Evolutionary conservation across 148 eudicot species (phyloP).

Genomic region (Nepenthes mirabilis): DNA sequence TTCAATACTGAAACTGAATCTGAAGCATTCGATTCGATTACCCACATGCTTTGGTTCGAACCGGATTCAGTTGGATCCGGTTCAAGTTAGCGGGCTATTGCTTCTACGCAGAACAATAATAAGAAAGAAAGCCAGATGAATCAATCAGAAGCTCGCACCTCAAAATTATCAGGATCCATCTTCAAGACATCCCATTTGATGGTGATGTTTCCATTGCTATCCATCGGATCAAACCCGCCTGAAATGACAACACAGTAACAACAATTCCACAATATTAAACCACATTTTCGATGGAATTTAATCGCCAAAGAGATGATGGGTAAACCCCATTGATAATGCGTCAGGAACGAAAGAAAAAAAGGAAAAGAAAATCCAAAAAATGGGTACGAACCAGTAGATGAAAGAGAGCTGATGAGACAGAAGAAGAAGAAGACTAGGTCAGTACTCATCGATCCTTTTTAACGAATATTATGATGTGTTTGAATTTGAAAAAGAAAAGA

Average conservation of each 20-base stretch:
- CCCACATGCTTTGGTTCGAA: too few species aligned
- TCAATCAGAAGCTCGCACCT: conserved; percentile 16
- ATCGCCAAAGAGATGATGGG: background rate
- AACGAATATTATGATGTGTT: background rate
- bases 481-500: background rate
- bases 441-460: conserved; percentile 12
- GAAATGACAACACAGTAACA: conserved; percentile 11
- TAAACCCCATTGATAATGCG: background rate
- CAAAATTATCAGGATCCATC: conserved; percentile 17
- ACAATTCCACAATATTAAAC: conserved; percentile 5
- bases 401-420: conserved; percentile 3
- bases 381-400: conserved; percentile 19
- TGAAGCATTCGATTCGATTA: too few species aligned
- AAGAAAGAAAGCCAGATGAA: background rate
- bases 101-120: background rate
- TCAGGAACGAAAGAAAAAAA: background rate
- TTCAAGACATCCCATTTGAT: conserved; percentile 71
- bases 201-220: conserved; percentile 63
- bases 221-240: conserved; percentile 82
- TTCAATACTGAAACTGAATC: too few species aligned
- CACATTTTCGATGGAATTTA: background rate
- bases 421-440: conserved; percentile 6
- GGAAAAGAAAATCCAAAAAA: background rate
- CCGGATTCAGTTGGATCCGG: too few species aligned
- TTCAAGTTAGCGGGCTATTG: too few species aligned